phyloP scores from a whole-genome alignment of 805 yeast species.

The Ogataea degrootiae region DNA sequence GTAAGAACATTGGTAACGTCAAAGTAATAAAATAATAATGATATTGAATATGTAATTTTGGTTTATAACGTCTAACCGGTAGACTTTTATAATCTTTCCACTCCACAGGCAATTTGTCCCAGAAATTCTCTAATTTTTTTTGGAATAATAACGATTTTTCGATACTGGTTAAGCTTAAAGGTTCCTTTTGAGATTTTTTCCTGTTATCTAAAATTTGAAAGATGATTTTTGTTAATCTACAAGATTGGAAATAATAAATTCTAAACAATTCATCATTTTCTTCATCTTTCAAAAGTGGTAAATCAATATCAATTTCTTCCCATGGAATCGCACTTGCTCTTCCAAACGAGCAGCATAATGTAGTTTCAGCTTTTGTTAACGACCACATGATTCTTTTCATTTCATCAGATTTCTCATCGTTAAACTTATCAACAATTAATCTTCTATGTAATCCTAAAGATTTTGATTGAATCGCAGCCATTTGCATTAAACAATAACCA shows the following conservation, averaged over 20 bases:
- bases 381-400: conserved; percentile 43
- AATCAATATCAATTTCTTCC: conserved; percentile 40
- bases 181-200: conserved; percentile 32
- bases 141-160: conserved; percentile 36
- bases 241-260: conserved; percentile 30
- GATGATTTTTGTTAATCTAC: conserved; percentile 34
- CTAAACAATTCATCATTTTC: conserved; percentile 26
- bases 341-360: conserved; percentile 41
- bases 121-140: conserved; percentile 31
- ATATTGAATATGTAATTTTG: conserved; percentile 37
- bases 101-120: conserved; percentile 29
- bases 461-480: conserved; percentile 43
- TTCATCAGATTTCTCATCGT: conserved; percentile 32
- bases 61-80: conserved; percentile 34
- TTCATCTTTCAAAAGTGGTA: conserved; percentile 30
- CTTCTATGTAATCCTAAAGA: conserved; percentile 45
- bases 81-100: conserved; percentile 31
- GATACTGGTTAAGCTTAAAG: conserved; percentile 35
- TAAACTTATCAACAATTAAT: conserved; percentile 32
- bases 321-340: conserved; percentile 40
- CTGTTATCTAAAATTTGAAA: conserved; percentile 38
- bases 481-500: conserved; percentile 42
- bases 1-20: conserved; percentile 39
- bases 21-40: conserved; percentile 38
- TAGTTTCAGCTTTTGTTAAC: conserved; percentile 36